Evolutionary conservation across 352 stramenopile genomes (phyloP), one percentile per base, ranked within the genome.

Genomic region (Globisporangium nagaii): DNA sequence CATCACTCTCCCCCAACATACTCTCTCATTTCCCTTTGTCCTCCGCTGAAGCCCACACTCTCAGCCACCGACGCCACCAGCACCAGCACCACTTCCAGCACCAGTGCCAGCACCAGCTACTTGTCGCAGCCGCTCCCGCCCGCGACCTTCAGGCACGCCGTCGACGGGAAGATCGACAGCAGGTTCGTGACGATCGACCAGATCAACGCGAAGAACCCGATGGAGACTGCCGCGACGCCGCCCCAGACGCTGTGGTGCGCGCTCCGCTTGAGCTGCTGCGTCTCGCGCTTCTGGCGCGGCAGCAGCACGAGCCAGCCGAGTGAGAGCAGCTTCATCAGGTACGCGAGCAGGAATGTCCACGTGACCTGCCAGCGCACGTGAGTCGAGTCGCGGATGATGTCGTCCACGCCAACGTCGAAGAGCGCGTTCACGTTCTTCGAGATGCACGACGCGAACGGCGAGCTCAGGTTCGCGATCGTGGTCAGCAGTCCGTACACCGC

Each of bases 121-220:
- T 31, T 35, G 48, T 15, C 28, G 60, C 77, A 88, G 1, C 80
- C 80, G 1, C 52, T 31, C 6, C 76, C 81, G 25, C 81, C 81
- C 12, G 78, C 78, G 49, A 91, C 52, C 12, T 71, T 58, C 1
- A 86, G 50, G 45, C 80, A 90, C 5, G 74, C 60, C 9, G 80
- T 90, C 12, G 52, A 57, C 9, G 64, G 54, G 41, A 88, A 87
- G 24, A 88, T 70, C 3, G 66, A 74, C 25, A 90, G 39, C 1
- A 88, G 44, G 35, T 87, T 88, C 3, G 77, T 84, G 0, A 47
- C 55, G 15, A 88, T 58, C 1, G 80, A 86, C 73, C 73, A 90
- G 3, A 79, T 2, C 0, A 87, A 37, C 25, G 79, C 72, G 52
- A 84, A 82, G 3, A 51, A 17, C 20, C 67, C 74, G 19, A 80